Conservation (phyloP, 768 basidiomycete species). For the Suillus placidus region DNA sequence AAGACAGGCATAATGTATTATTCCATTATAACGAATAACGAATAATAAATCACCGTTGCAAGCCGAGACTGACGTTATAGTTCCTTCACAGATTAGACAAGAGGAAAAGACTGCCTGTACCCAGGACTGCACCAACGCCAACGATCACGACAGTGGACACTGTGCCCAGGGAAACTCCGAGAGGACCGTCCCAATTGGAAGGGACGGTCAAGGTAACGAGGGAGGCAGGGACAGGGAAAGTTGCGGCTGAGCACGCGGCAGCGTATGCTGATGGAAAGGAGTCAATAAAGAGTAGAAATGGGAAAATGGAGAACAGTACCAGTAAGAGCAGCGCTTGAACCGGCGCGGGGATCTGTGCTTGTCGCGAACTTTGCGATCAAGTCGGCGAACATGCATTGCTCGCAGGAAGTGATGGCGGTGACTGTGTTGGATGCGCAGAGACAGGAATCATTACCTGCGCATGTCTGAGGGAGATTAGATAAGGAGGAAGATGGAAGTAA, state of each 20-base stretch:
- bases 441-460: slow-evolving; percentile 50
- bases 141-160: slow-evolving; percentile 50
- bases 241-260: slow-evolving; percentile 44
- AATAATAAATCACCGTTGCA: background rate
- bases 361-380: slow-evolving; percentile 53
- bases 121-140: slow-evolving; percentile 47
- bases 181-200: slow-evolving; percentile 62
- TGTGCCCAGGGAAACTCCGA: slow-evolving; percentile 47
- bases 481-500: background rate
- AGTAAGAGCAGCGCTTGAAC: slow-evolving; percentile 58
- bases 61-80: background rate
- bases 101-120: slow-evolving; percentile 49
- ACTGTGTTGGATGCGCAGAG: slow-evolving; percentile 53
- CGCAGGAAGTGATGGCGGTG: slow-evolving; percentile 49
- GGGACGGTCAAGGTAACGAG: slow-evolving; percentile 49
- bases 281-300: slow-evolving; percentile 15
- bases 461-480: slow-evolving; percentile 40
- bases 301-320: slow-evolving; percentile 41
- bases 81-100: slow-evolving; percentile 52
- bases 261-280: slow-evolving; percentile 50
- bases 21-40: background rate
- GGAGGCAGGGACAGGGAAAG: slow-evolving; percentile 41
- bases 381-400: slow-evolving; percentile 67
- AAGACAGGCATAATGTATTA: background rate
- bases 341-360: slow-evolving; percentile 54